A percentile compares a stretch with the other conserved stretches of the same genome.
These are phyloP conservation scores for Apiotrichum brassicae DNA, from an alignment of 1,284 basidiomycete genomes.

Conservation along the genomic window DNA sequence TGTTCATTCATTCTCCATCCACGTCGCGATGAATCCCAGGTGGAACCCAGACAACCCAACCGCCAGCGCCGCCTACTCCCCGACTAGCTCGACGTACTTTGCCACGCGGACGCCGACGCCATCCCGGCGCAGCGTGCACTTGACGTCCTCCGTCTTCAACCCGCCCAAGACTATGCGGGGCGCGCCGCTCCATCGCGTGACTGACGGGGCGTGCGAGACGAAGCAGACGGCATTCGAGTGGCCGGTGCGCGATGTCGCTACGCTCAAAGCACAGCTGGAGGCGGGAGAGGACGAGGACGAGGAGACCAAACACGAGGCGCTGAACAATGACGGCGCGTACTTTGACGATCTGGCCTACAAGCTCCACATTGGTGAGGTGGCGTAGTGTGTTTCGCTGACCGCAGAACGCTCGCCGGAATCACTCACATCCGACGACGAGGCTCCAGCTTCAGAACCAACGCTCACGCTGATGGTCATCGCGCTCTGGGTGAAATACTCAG, in stretches of 20 bases:
- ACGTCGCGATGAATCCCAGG: not conserved
- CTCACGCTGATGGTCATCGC: slow-evolving; percentile 22
- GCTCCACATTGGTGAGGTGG: slow-evolving; percentile 45
- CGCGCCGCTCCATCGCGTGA: not conserved
- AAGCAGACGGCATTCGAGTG: slow-evolving; percentile 27
- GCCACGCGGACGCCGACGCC: slow-evolving; percentile 13
- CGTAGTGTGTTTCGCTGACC: slow-evolving; percentile 5
- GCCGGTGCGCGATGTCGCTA: slow-evolving; percentile 17
- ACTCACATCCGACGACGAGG: not conserved
- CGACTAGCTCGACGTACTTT: not conserved
- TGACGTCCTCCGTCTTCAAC: slow-evolving; percentile 14
- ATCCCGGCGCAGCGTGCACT: slow-evolving; percentile 8
- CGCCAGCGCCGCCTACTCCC: not conserved
- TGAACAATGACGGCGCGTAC: slow-evolving; percentile 56
- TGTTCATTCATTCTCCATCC: not conserved
- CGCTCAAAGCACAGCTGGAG: slow-evolving; percentile 21
- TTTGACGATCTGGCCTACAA: slow-evolving; percentile 68
- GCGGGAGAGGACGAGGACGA: slow-evolving; percentile 15
- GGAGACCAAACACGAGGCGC: slow-evolving; percentile 54
- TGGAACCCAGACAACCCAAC: slow-evolving; percentile 19
- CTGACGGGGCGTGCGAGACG: slow-evolving; percentile 11
- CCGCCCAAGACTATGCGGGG: not conserved
- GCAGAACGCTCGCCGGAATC: slow-evolving; percentile 8
- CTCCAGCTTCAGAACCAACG: slow-evolving; percentile 10
- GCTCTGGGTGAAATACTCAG: slow-evolving; percentile 13